Evolutionary conservation across 169 alveolate genomes (phyloP).

Genomic region (Eimeria tenella): DNA sequence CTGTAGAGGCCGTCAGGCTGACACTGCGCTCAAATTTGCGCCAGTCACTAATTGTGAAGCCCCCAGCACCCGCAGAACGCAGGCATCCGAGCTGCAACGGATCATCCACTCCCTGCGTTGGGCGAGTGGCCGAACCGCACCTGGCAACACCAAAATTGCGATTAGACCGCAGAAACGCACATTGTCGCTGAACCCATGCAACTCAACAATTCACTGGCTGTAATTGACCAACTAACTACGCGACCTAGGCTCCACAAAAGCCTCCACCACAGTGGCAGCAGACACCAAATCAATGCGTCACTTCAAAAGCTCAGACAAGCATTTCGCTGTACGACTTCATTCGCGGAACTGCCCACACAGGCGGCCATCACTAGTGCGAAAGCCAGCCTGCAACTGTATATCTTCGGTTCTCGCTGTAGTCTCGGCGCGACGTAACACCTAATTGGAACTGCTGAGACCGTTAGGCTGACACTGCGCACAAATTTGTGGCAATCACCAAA

Average conservation of each 20-base stretch:
- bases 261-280: no score
- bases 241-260: not conserved
- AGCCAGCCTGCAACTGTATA: not conserved
- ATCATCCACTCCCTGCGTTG: not conserved
- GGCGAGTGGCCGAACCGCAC: not conserved
- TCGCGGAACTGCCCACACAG: no score
- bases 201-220: not conserved
- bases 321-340: no score
- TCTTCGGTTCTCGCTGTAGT: not conserved
- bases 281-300: no score
- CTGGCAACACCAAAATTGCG: not conserved
- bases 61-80: constrained; percentile 21
- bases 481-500: not conserved
- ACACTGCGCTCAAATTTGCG: constrained; percentile 29
- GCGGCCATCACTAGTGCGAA: no score
- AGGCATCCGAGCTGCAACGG: not conserved
- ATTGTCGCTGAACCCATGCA: not conserved
- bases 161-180: no score
- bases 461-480: constrained; percentile 46
- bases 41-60: constrained; percentile 13
- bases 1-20: constrained; percentile 40
- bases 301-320: no score
- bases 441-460: not conserved
- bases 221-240: not conserved
- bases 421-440: constrained; percentile 44